These are phyloP conservation scores for Ceriops decandra DNA, from an alignment of 345 rosid genomes.

Conservation along the genomic window DNA sequence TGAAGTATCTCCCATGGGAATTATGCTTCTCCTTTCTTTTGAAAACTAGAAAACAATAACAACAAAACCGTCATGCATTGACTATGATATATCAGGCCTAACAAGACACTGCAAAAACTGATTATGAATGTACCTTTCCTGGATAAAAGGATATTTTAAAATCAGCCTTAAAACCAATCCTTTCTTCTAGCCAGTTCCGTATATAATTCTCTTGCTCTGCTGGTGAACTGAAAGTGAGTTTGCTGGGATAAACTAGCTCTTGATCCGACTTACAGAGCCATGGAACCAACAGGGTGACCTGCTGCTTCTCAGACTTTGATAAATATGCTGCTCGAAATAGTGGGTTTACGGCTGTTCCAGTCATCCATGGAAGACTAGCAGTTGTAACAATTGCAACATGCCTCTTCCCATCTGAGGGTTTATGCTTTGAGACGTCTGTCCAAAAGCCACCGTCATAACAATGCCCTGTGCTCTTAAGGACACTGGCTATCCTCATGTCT, in stretches of 20 bases:
- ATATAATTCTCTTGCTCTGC: conserved; percentile 94
- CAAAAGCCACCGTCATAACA: conserved; percentile 85
- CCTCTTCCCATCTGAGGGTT: conserved; percentile 54
- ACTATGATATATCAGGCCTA: neutral
- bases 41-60: conserved; percentile 55
- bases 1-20: conserved; percentile 95
- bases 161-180: conserved; percentile 82
- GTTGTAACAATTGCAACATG: conserved; percentile 95
- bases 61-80: conserved; percentile 14
- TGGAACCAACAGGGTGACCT: conserved; percentile 90
- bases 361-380: conserved; percentile 99
- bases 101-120: neutral
- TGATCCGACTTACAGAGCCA: conserved; percentile 98
- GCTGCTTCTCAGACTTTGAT: conserved; percentile 73
- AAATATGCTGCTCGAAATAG: conserved; percentile 90
- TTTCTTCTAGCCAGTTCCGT: conserved; percentile 92
- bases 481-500: conserved; percentile 84
- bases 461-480: conserved; percentile 93
- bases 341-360: conserved; percentile 98
- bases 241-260: conserved; percentile 86
- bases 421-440: conserved; percentile 62
- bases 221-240: conserved; percentile 80
- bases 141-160: conserved; percentile 95
- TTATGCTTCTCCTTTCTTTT: conserved; percentile 85
- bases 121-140: conserved; percentile 64